phyloP scores from a whole-genome alignment of 164 flowering plant genomes.

The Vitis cinerea region DNA sequence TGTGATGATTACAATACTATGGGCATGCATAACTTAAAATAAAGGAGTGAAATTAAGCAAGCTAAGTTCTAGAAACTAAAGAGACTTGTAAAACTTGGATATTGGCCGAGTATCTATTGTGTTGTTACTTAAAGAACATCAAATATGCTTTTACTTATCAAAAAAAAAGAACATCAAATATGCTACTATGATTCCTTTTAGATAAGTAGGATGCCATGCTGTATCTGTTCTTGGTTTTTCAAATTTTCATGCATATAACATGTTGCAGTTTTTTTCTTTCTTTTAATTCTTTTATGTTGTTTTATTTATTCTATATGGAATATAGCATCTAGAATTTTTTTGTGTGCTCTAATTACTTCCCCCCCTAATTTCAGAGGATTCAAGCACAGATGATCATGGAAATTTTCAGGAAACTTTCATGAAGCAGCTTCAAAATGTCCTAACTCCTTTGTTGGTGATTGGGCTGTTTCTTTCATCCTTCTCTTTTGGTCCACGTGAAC shows the following conservation, averaged over 20 bases:
- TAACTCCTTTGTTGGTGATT: conserved; percentile 55
- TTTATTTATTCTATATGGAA: not conserved
- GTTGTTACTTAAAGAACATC: no score
- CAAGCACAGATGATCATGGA: conserved; percentile 53
- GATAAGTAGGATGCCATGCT: not conserved
- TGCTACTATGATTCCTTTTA: not conserved
- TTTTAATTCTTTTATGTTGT: not conserved
- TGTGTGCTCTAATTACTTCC: not conserved
- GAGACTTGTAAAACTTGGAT: no score
- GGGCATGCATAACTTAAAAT: no score
- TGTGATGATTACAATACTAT: no score
- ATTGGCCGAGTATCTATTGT: no score
- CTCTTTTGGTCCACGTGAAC: conserved; percentile 51
- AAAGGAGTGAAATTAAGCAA: no score
- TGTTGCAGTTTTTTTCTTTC: no score
- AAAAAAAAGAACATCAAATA: not conserved
- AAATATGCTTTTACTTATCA: no score
- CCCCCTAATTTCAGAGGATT: conserved; percentile 42
- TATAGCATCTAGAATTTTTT: not conserved
- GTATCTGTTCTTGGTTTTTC: not conserved
- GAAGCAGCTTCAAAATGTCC: conserved; percentile 47
- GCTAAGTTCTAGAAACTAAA: no score
- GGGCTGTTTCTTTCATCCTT: conserved; percentile 53
- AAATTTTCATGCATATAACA: not conserved
- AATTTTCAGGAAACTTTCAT: conserved; percentile 50